A percentile compares a stretch with the other conserved stretches of the same genome.
Conservation (phyloP, 352 stramenopile species). For the Phytopythium chamaehyphon region DNA sequence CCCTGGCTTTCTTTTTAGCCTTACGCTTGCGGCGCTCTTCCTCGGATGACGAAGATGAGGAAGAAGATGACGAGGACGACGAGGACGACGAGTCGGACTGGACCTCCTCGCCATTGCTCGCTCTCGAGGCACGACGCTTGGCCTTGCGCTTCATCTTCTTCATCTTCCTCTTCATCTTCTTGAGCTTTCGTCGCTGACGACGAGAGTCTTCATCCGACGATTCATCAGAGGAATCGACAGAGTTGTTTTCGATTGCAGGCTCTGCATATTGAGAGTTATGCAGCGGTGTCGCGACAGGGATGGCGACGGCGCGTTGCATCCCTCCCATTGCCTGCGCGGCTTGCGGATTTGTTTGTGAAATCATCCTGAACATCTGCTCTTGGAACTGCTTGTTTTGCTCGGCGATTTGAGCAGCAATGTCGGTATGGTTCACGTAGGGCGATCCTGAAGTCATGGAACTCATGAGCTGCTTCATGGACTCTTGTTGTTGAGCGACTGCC, state of each 20-base stretch:
- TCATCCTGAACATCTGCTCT: constrained; percentile 2
- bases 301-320: neutral
- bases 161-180: constrained; percentile 22
- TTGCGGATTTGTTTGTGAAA: constrained; percentile 4
- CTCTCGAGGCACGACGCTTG: constrained; percentile 7
- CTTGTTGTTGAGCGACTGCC: constrained; percentile 4
- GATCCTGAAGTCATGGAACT: neutral
- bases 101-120: constrained; percentile 1
- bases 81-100: constrained; percentile 12
- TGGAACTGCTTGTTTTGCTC: constrained; percentile 3
- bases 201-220: constrained; percentile 13
- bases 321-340: neutral
- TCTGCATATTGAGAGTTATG: neutral
- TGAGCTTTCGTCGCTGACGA: constrained; percentile 12
- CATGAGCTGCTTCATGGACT: constrained; percentile 4
- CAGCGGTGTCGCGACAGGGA: neutral
- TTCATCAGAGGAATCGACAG: constrained; percentile 6
- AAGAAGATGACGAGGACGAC: constrained; percentile 6
- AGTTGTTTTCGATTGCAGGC: neutral
- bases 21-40: constrained; percentile 20
- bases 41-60: constrained; percentile 16
- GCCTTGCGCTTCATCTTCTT: constrained; percentile 18
- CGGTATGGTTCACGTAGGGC: neutral
- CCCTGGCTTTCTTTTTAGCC: constrained; percentile 30
- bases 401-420: neutral